Evolutionary conservation across 768 basidiomycete genomes (phyloP).

Genomic region (Tricholoma sp.): DNA sequence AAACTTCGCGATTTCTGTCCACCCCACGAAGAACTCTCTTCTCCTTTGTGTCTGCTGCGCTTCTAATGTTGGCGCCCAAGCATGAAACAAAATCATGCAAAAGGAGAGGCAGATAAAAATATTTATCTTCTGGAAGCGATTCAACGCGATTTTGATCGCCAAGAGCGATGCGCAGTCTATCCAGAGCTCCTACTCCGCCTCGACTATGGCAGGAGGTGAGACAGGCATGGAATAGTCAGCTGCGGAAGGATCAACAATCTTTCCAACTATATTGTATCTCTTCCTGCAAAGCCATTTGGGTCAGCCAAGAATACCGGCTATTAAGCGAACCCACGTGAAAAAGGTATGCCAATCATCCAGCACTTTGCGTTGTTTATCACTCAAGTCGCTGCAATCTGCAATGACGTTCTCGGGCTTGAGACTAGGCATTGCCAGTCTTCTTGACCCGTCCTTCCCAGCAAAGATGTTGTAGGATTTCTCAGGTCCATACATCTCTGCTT

Average conservation of each 20-base stretch:
- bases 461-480: slow-evolving; percentile 80
- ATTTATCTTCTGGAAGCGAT: not conserved
- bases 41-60: not conserved
- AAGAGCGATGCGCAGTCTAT: not conserved
- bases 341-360: not conserved
- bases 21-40: no score
- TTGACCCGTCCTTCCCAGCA: slow-evolving; percentile 91
- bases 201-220: no score
- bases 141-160: not conserved
- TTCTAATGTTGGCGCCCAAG: not conserved
- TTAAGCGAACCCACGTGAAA: not conserved
- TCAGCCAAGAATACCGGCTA: not conserved
- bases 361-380: not conserved
- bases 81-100: no score
- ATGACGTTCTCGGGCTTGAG: slow-evolving; percentile 82
- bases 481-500: slow-evolving; percentile 83
- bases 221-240: not conserved
- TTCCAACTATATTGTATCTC: not conserved
- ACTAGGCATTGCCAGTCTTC: slow-evolving; percentile 85
- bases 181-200: no score
- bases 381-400: slow-evolving; percentile 49
- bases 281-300: not conserved
- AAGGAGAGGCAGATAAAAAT: no score
- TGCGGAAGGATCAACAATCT: not conserved
- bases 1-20: no score